Percentiles rank a stretch among this genome's conserved stretches.
Conservation (phyloP, 768 basidiomycete genomes). For the Tylopilus intermedius region DNA sequence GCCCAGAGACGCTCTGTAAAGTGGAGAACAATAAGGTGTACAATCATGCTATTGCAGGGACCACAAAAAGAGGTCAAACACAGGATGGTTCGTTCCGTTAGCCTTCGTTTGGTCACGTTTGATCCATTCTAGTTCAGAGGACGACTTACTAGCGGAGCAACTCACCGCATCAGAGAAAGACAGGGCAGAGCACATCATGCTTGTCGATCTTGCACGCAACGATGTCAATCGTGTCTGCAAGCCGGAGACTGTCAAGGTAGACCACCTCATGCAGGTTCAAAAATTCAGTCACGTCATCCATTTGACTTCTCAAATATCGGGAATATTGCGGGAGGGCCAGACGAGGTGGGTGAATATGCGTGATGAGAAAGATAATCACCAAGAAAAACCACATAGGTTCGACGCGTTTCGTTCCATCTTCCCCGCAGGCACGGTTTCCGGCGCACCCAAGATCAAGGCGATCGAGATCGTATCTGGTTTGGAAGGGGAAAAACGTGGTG, state of each 20-base stretch:
- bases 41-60: conserved; percentile 98
- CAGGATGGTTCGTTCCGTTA: conserved; percentile 59
- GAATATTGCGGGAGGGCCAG: conserved; percentile 71
- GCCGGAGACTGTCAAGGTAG: conserved; percentile 92
- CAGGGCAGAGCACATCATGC: conserved; percentile 97
- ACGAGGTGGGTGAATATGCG: conserved; percentile 54
- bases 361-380: background rate
- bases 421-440: conserved; percentile 97
- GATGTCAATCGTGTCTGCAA: conserved; percentile 97
- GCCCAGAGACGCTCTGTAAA: conserved; percentile 96
- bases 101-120: conserved; percentile 1
- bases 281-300: conserved; percentile 99
- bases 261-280: conserved; percentile 88
- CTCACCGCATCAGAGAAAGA: conserved; percentile 88
- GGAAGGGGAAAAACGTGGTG: conserved; percentile 85
- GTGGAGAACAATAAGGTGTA: conserved; percentile 88
- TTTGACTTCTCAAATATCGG: conserved; percentile 92
- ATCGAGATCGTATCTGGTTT: conserved; percentile 86
- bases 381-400: conserved; percentile 50
- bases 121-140: conserved; percentile 58
- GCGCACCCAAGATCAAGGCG: conserved; percentile 98
- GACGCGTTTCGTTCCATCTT: conserved; percentile 99
- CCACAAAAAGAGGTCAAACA: conserved; percentile 81
- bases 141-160: conserved; percentile 67
- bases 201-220: conserved; percentile 95